Evolutionary conservation across 768 basidiomycete genomes (phyloP).

Genomic region (Leccinum incarnatum): DNA sequence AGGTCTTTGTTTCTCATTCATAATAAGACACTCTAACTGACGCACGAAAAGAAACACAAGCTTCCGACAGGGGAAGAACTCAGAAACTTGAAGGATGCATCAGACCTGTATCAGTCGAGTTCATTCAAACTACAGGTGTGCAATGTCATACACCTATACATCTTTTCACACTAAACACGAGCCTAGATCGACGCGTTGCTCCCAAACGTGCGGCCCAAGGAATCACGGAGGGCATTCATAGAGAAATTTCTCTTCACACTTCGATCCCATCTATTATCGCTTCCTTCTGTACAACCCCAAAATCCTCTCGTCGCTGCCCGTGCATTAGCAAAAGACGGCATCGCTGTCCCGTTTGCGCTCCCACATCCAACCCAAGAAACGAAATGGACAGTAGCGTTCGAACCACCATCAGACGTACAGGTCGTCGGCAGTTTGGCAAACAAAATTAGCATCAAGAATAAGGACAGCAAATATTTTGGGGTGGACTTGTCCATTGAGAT

Average conservation of each 20-base stretch:
- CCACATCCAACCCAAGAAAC: conserved; percentile 75
- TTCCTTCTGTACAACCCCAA: conserved; percentile 55
- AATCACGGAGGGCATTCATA: conserved; percentile 51
- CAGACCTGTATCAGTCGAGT: conserved; percentile 70
- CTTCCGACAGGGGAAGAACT: conserved; percentile 72
- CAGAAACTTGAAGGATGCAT: conserved; percentile 67
- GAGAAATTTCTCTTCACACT: conserved; percentile 68
- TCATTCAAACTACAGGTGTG: conserved; percentile 83
- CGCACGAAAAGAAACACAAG: conserved; percentile 30
- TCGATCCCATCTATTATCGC: conserved; percentile 58
- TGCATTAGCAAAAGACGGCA: conserved; percentile 47
- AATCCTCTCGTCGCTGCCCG: conserved; percentile 68
- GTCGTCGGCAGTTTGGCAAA: conserved; percentile 88
- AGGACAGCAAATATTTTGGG: conserved; percentile 59
- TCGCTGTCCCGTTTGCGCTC: conserved; percentile 65
- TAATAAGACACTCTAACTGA: neutral
- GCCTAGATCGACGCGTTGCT: conserved; percentile 75
- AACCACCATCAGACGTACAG: conserved; percentile 70
- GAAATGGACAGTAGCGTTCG: conserved; percentile 87
- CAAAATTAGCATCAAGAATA: conserved; percentile 67
- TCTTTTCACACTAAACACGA: conserved; percentile 10
- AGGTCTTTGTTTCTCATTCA: conserved; percentile 12
- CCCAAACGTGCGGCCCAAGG: conserved; percentile 67
- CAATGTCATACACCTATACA: neutral
- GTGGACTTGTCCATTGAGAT: conserved; percentile 86